Conservation (phyloP, 345 rosid genomes). For the Cardamine occulta region DNA sequence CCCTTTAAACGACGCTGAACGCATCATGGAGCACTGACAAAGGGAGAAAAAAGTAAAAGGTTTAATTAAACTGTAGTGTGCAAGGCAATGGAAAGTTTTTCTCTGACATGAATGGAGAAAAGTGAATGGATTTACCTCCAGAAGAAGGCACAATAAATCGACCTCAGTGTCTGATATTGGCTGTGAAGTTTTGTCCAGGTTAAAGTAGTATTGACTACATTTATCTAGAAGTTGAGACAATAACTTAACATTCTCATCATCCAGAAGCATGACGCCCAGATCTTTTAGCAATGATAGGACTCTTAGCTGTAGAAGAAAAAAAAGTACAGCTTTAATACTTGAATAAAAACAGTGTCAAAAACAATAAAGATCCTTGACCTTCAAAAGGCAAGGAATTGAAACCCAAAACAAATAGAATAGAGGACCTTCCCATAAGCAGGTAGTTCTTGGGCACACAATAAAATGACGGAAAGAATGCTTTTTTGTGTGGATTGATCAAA, state of each 20-base stretch:
- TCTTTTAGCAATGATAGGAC: conserved; percentile 77
- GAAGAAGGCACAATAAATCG: conserved; percentile 71
- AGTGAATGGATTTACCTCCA: conserved; percentile 62
- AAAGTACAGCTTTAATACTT: conserved; percentile 9
- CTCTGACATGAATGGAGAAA: conserved; percentile 12
- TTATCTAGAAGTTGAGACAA: conserved; percentile 68
- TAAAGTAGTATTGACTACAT: conserved; percentile 52
- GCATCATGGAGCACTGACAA: conserved; percentile 62
- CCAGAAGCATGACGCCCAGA: conserved; percentile 60
- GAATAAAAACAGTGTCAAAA: conserved; percentile 2
- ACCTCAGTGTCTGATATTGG: conserved; percentile 66
- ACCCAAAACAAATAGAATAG: conserved; percentile 20
- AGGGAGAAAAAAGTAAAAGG: conserved; percentile 39
- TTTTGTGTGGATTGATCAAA: conserved; percentile 73
- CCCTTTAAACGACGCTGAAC: conserved; percentile 45
- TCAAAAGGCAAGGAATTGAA: conserved; percentile 18
- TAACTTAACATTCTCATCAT: conserved; percentile 58
- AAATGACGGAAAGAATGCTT: conserved; percentile 60
- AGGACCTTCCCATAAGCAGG: conserved; percentile 73
- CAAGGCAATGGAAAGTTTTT: conserved; percentile 7
- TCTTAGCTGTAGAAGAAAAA: conserved; percentile 61
- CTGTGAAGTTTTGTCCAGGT: conserved; percentile 49
- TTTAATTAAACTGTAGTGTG: conserved; percentile 11
- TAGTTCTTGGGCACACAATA: conserved; percentile 54
- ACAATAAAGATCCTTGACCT: conserved; percentile 1